Conservation (phyloP, 2,329 filamentous ascomycete genomes). For the Aspergillus bombycis region DNA sequence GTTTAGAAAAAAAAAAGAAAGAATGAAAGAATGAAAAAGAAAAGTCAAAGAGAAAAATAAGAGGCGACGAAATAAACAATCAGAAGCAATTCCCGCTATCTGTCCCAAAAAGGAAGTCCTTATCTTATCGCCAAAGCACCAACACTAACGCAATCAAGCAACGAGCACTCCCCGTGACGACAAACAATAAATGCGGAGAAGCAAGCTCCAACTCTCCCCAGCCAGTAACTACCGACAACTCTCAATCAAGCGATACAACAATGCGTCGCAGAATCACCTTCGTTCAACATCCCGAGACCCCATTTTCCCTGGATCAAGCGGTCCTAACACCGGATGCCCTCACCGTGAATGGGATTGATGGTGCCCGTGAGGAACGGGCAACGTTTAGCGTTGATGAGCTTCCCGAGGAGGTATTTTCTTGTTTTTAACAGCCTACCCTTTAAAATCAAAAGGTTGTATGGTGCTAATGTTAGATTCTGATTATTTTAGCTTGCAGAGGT, state of each 20-base stretch:
- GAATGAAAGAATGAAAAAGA: too few species aligned
- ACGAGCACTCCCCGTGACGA: slow-evolving; percentile 4
- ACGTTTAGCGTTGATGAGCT: slow-evolving; percentile 76
- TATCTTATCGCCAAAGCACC: slow-evolving; percentile 4
- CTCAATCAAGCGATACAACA: not conserved
- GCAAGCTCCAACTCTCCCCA: not conserved
- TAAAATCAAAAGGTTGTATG: too few species aligned
- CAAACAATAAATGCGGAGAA: slow-evolving; percentile 4
- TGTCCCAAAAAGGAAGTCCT: not conserved
- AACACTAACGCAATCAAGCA: slow-evolving; percentile 1
- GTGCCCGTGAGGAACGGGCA: slow-evolving; percentile 76
- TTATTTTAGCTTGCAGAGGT: slow-evolving; percentile 59
- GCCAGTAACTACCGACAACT: not conserved
- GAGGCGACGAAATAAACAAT: too few species aligned
- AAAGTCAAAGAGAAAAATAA: too few species aligned
- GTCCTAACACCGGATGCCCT: slow-evolving; percentile 58
- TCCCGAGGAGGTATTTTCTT: slow-evolving; percentile 60
- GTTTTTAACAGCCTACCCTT: not conserved
- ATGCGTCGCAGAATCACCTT: slow-evolving; percentile 68
- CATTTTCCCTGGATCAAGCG: slow-evolving; percentile 67
- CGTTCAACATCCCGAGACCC: slow-evolving; percentile 66
- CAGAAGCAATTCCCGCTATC: too few species aligned
- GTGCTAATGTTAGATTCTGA: not conserved
- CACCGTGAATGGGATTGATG: slow-evolving; percentile 63
- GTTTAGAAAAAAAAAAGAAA: too few species aligned